Conservation (phyloP, 2,329 filamentous ascomycete genomes). For the Claviceps quebecensis region DNA sequence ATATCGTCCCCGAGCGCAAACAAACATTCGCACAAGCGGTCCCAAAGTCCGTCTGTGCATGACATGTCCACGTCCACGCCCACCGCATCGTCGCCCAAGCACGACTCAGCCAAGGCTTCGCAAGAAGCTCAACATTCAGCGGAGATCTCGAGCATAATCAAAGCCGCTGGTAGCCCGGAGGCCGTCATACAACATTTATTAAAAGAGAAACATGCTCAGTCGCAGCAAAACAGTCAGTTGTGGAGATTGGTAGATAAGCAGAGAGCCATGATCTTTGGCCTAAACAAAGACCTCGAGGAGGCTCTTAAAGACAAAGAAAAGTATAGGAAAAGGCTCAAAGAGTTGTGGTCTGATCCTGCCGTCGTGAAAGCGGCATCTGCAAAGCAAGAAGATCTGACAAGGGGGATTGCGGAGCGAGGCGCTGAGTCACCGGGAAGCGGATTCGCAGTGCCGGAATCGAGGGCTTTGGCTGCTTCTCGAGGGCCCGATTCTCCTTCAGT, state of each 20-base stretch:
- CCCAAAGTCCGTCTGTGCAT: conserved; percentile 69
- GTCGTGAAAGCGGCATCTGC: conserved; percentile 16
- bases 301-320: conserved; percentile 88
- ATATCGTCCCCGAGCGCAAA: conserved; percentile 23
- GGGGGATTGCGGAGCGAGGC: conserved; percentile 2
- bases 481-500: conserved; percentile 3
- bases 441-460: conserved; percentile 12
- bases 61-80: conserved; percentile 92
- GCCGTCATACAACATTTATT: conserved; percentile 77
- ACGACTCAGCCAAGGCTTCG: conserved; percentile 34
- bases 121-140: conserved; percentile 47
- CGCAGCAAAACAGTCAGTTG: conserved; percentile 80
- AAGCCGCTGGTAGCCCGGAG: conserved; percentile 76
- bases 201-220: conserved; percentile 80
- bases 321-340: conserved; percentile 82
- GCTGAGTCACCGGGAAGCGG: conserved; percentile 9
- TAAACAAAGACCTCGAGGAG: conserved; percentile 89
- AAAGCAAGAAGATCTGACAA: conserved; percentile 7
- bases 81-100: conserved; percentile 50
- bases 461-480: neutral
- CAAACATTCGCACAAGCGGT: conserved; percentile 26
- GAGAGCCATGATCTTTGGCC: conserved; percentile 76
- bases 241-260: conserved; percentile 97
- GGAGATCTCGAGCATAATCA: conserved; percentile 67
- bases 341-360: conserved; percentile 37